Evolutionary conservation across 371 early-diverging fungal species (phyloP).

Genomic region (Syncephalis plumigaleata): DNA sequence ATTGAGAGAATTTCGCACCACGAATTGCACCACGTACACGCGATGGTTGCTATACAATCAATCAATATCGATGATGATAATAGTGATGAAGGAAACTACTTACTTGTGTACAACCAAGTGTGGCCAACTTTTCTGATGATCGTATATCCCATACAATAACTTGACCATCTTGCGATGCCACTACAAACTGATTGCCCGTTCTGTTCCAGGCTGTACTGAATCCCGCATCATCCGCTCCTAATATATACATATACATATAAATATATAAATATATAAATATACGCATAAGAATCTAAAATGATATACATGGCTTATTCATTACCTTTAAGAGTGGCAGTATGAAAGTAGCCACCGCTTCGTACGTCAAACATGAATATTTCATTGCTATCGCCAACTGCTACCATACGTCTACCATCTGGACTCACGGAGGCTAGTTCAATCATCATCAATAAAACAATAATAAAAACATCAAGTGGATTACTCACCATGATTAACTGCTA

Average conservation of each 20-base stretch:
- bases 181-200: slow-evolving; percentile 52
- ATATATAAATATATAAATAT: not conserved
- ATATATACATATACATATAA: not conserved
- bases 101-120: slow-evolving; percentile 24
- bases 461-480: not conserved
- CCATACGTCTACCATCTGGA: slow-evolving; percentile 64
- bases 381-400: slow-evolving; percentile 75
- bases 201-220: slow-evolving; percentile 75
- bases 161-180: slow-evolving; percentile 65
- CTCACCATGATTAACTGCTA: slow-evolving; percentile 67
- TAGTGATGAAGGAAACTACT: not conserved
- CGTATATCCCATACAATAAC: slow-evolving; percentile 65
- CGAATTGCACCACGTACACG: slow-evolving; percentile 67
- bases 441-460: not conserved
- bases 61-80: too few relatives aligned
- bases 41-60: slow-evolving; percentile 9
- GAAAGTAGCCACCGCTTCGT: slow-evolving; percentile 31
- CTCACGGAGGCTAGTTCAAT: slow-evolving; percentile 45
- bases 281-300: not conserved
- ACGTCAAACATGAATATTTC: slow-evolving; percentile 65
- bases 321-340: slow-evolving; percentile 44
- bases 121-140: slow-evolving; percentile 24
- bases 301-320: slow-evolving; percentile 3
- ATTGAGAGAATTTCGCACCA: slow-evolving; percentile 67
- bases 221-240: slow-evolving; percentile 27